Percentiles rank a stretch among this genome's conserved stretches.
Conservation (phyloP, 257 asterid genomes). For the Jacaranda mimosifolia region DNA sequence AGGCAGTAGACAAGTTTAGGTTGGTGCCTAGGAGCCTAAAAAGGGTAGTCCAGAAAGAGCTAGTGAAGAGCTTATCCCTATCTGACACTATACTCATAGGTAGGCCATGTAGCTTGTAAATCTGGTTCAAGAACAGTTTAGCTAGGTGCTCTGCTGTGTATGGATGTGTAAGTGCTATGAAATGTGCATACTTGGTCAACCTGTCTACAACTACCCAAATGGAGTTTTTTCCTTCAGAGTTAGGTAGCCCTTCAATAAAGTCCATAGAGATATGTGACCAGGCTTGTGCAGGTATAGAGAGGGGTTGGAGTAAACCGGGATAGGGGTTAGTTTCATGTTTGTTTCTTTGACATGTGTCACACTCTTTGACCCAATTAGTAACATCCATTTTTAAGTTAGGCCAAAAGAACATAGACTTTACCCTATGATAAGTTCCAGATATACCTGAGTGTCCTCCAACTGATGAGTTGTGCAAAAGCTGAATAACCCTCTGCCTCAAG, state of each 20-base stretch:
- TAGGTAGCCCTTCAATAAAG: background rate
- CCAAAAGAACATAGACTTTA: too few species aligned
- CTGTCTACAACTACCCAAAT: slow-evolving; percentile 4
- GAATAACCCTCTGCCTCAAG: background rate
- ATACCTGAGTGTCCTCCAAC: background rate
- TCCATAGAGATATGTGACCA: background rate
- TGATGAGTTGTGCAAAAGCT: background rate
- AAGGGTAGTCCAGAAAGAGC: too few species aligned
- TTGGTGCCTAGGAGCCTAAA: too few species aligned
- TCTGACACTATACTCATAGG: background rate
- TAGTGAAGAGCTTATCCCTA: background rate
- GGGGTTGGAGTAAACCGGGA: background rate
- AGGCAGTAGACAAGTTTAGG: background rate
- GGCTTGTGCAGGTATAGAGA: background rate
- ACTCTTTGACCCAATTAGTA: too few species aligned
- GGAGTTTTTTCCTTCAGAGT: background rate
- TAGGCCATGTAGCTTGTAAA: background rate
- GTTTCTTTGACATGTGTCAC: too few species aligned
- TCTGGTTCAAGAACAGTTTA: too few species aligned
- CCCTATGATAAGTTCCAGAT: background rate
- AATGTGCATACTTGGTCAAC: too few species aligned
- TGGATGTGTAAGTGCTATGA: too few species aligned
- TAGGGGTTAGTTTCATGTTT: too few species aligned
- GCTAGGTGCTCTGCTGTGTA: too few species aligned
- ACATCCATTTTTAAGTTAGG: too few species aligned